Conservation (phyloP, 129 eudicot species). For the Chrysanthemum lavandulifolium region DNA sequence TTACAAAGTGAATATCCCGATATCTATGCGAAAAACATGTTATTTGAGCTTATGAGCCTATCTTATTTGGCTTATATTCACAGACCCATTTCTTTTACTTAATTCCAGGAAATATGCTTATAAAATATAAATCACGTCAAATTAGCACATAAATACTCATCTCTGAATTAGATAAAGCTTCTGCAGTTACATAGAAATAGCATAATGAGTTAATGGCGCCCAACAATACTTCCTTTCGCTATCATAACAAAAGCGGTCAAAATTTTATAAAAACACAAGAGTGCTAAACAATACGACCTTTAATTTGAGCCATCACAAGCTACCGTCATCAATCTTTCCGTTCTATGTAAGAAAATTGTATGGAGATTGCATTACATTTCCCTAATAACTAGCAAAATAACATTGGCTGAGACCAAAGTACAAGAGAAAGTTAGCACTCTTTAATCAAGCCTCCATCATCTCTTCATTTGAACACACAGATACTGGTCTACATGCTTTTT, state of each 20-base stretch:
- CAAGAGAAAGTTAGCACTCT: background rate
- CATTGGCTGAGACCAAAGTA: background rate
- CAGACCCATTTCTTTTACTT: no score
- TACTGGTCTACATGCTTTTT: background rate
- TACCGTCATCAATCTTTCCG: slow-evolving; percentile 3
- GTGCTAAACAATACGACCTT: background rate
- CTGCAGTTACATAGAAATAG: no score
- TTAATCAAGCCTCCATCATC: slow-evolving; percentile 5
- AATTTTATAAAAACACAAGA: background rate
- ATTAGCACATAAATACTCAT: no score
- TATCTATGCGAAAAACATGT: no score
- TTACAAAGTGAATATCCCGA: no score
- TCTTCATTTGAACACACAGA: background rate
- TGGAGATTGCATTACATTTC: background rate
- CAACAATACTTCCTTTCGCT: no score
- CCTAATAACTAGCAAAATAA: background rate
- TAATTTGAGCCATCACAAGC: background rate
- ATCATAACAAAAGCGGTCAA: background rate
- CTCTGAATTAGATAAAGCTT: no score
- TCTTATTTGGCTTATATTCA: no score
- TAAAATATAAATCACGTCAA: no score
- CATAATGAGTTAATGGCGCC: no score
- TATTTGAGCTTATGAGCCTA: no score
- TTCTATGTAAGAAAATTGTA: background rate
- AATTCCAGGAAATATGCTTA: no score